Evolutionary conservation across 2,329 filamentous ascomycete genomes (phyloP).

Genomic region (Cladophialophora bantiana): DNA sequence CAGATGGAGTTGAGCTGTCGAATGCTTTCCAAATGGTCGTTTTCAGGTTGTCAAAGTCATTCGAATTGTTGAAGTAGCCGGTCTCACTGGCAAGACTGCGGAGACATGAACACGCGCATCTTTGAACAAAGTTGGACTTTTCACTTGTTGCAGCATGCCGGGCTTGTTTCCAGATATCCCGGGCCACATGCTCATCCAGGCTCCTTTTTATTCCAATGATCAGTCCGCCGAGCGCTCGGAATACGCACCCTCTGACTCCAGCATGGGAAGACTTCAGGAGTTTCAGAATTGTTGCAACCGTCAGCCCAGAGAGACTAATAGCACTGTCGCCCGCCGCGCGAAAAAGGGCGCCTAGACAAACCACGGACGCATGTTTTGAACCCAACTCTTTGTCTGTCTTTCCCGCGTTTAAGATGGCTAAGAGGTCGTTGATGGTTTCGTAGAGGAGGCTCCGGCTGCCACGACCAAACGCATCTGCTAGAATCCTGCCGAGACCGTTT

Average conservation of each 20-base stretch:
- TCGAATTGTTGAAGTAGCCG: constrained; percentile 82
- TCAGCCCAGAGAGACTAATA: constrained; percentile 79
- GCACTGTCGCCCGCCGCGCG: constrained; percentile 92
- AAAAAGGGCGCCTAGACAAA: constrained; percentile 87
- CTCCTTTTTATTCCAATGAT: constrained; percentile 75
- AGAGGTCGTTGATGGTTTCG: constrained; percentile 90
- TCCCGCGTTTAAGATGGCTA: constrained; percentile 72
- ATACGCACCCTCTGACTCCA: constrained; percentile 79
- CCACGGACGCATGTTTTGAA: constrained; percentile 84
- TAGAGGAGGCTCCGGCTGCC: constrained; percentile 92
- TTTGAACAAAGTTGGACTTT: constrained; percentile 81
- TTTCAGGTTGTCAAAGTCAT: constrained; percentile 89
- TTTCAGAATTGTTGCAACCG: constrained; percentile 75
- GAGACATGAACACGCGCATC: constrained; percentile 79
- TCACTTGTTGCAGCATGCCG: constrained; percentile 78
- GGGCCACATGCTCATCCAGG: constrained; percentile 82
- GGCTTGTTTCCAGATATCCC: constrained; percentile 92
- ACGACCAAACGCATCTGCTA: constrained; percentile 80
- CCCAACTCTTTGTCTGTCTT: constrained; percentile 81
- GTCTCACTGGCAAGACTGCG: constrained; percentile 75
- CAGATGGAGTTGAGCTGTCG: constrained; percentile 75
- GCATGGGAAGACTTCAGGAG: constrained; percentile 82
- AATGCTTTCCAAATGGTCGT: constrained; percentile 83
- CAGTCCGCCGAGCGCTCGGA: constrained; percentile 77
- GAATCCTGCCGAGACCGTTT: constrained; percentile 84